Evolutionary conservation across 2,329 filamentous ascomycete genomes (phyloP).

Genomic region (Penicillium sp.): DNA sequence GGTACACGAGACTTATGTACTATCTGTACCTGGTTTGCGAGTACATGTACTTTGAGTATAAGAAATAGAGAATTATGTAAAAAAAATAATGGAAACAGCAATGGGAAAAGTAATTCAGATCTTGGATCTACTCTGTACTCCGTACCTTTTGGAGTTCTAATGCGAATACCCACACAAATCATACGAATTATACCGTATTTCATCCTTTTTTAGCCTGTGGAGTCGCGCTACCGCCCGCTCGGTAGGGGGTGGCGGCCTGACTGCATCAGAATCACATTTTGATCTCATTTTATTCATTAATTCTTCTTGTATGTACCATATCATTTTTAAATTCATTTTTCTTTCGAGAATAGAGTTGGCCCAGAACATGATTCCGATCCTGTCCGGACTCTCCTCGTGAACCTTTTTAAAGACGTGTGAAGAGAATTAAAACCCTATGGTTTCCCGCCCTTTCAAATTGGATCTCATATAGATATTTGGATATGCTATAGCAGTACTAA

Average conservation of each 20-base stretch:
- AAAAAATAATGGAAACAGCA: neutral
- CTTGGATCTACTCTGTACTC: slow-evolving; percentile 1
- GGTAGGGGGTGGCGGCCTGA: slow-evolving; percentile 35
- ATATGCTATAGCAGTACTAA: too few species aligned
- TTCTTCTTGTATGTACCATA: neutral
- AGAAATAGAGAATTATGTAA: neutral
- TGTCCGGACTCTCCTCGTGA: neutral
- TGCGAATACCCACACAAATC: slow-evolving; percentile 1
- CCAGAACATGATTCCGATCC: neutral
- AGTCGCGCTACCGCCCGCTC: slow-evolving; percentile 26
- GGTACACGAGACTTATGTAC: slow-evolving; percentile 12
- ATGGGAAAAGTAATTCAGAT: slow-evolving; percentile 6
- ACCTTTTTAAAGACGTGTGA: neutral
- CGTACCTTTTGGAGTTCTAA: neutral
- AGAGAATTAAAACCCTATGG: neutral
- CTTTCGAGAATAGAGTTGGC: slow-evolving; percentile 4
- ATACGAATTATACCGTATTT: neutral
- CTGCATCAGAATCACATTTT: slow-evolving; percentile 10
- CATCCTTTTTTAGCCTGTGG: slow-evolving; percentile 12
- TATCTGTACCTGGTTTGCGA: neutral
- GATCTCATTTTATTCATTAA: slow-evolving; percentile 5
- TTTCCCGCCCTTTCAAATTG: too few species aligned
- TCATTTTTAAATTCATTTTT: neutral
- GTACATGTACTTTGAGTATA: neutral
- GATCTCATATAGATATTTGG: too few species aligned